Evolutionary conservation across 1,139 yeast genomes (phyloP).

Genomic region (Pichia sp.): DNA sequence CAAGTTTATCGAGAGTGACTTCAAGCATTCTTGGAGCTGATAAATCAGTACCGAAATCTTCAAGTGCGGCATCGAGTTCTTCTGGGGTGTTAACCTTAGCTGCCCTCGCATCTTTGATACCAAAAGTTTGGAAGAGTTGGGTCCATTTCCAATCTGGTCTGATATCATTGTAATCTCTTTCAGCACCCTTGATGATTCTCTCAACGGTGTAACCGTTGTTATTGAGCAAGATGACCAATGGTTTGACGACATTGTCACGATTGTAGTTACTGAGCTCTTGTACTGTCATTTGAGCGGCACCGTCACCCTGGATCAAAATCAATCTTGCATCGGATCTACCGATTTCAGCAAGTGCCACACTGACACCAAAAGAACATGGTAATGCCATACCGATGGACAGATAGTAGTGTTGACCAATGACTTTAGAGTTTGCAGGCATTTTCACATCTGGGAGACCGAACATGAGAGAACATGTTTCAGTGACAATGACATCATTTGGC

Average conservation of each 20-base stretch:
- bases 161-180: constrained; percentile 71
- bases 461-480: constrained; percentile 75
- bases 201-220: constrained; percentile 87
- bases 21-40: constrained; percentile 41
- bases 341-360: constrained; percentile 57
- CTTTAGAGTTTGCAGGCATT: constrained; percentile 45
- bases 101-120: constrained; percentile 43
- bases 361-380: constrained; percentile 78
- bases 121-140: constrained; percentile 55
- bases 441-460: constrained; percentile 60
- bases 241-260: constrained; percentile 46
- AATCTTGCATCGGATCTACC: constrained; percentile 39
- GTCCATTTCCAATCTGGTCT: constrained; percentile 78
- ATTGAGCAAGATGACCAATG: constrained; percentile 64
- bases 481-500: constrained; percentile 58
- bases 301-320: constrained; percentile 77
- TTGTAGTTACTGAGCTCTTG: constrained; percentile 71
- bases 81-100: constrained; percentile 29
- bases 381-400: constrained; percentile 84
- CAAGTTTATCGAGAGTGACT: constrained; percentile 48
- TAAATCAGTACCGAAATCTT: constrained; percentile 29
- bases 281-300: constrained; percentile 86
- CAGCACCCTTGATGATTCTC: constrained; percentile 72
- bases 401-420: constrained; percentile 62
- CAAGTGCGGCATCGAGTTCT: constrained; percentile 34